Percentiles rank a stretch among this genome's conserved stretches.
phyloP scores from a whole-genome alignment of 2,329 filamentous ascomycete genomes.

The Botrytis medusae region DNA sequence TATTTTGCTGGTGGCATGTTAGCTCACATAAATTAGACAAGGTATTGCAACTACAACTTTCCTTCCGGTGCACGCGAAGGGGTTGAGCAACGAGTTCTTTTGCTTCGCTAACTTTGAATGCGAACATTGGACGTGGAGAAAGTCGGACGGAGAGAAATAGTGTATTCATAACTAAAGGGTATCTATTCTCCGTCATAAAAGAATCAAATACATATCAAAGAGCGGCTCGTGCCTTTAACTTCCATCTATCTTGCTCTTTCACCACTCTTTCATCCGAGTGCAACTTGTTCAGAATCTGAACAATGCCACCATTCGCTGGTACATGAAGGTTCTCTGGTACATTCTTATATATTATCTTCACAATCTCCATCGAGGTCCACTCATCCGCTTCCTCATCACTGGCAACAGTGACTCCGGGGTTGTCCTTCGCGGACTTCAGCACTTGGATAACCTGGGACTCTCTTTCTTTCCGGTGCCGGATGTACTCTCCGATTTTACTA shows the following conservation, averaged over 20 bases:
- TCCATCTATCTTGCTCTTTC: constrained; percentile 46
- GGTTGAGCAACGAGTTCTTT: constrained; percentile 76
- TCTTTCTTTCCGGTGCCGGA: constrained; percentile 74
- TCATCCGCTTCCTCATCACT: constrained; percentile 37
- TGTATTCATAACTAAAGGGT: not conserved
- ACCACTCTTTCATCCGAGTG: constrained; percentile 67
- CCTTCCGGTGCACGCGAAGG: constrained; percentile 66
- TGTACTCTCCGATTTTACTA: constrained; percentile 76
- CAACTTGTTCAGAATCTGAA: constrained; percentile 80
- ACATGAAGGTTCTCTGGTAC: constrained; percentile 73
- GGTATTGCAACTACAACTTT: constrained; percentile 59
- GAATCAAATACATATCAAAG: constrained; percentile 38
- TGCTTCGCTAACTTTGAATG: constrained; percentile 79
- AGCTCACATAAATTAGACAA: constrained; percentile 38
- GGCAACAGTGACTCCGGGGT: constrained; percentile 30
- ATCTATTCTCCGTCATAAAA: not conserved
- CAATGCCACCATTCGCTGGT: constrained; percentile 72
- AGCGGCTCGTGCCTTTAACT: constrained; percentile 45
- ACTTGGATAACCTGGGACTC: constrained; percentile 75
- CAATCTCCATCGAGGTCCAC: constrained; percentile 77
- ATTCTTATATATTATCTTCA: constrained; percentile 82
- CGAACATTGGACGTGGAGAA: constrained; percentile 48
- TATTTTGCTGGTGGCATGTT: not conserved
- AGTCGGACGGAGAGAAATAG: constrained; percentile 2
- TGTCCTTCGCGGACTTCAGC: constrained; percentile 48